Evolutionary conservation across 345 rosid genomes (phyloP), one percentile per base, ranked within the genome.

Genomic region (Murraya paniculata): DNA sequence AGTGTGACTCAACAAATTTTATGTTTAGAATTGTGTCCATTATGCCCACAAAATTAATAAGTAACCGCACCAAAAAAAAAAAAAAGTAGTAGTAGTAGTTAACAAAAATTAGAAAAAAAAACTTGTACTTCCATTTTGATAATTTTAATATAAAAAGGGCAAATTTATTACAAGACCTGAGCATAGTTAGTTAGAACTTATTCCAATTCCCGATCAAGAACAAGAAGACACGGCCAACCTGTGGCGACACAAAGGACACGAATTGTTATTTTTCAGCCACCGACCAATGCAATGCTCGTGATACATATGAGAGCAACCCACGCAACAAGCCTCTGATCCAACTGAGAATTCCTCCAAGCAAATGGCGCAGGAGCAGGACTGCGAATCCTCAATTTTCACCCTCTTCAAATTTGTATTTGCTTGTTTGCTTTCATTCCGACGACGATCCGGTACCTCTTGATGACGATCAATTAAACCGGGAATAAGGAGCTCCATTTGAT

Each of bases 161-260:
- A 45, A 45, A 45, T 45, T 13, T 45, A 45, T 45, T 3, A 45
- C 50, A 45, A 45, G 50, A 11, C 50, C 50, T 4, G 10, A 41
- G 4, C 48, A 41, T 41, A 0, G 16, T 41, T 41, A 2, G 1
- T 5, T 6, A 35, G 38, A 41, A 41, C 50, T 41, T 41, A 45
- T 13, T 18, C 50, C 18, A 45, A 3, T 45, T 45, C 50, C 45
- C 5, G 13, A 45, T 45, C 50, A 45, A 45, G 50, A 3, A 45
- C 5, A 45, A 45, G 50, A 45, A 45, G 50, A 45, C 18, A 45
- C 1, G 0, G 50, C 50, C 50, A 45, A 45, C 39, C 5, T 50
- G 59, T 58, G 58, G 45, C 56, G 71, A 62, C 76, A 78, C 50
- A 62, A 14, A 35, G 81, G 76, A 31, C 76, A 71, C 2, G 56